These are phyloP conservation scores for Blastobotrys robertii DNA, from an alignment of 805 yeast genomes.

Conservation along the genomic window DNA sequence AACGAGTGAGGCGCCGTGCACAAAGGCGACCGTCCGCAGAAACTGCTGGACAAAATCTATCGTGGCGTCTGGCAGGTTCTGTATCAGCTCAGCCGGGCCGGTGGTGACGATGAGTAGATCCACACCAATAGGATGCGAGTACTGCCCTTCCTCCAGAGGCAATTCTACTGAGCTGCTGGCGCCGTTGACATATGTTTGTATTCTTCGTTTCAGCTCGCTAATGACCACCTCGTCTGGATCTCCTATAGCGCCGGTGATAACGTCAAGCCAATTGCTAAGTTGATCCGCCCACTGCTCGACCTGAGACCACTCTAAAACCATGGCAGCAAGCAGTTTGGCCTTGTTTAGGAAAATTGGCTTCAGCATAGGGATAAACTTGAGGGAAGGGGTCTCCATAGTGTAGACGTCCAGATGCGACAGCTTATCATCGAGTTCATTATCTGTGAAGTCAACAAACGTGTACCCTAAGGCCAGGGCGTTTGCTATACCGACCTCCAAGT, in stretches of 20 bases:
- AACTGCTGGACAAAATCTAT: conserved; percentile 24
- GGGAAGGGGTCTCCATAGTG: conserved; percentile 11
- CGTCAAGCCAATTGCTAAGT: conserved; percentile 13
- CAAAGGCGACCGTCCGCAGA: conserved; percentile 18
- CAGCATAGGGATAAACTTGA: conserved; percentile 3
- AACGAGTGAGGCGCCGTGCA: conserved; percentile 12
- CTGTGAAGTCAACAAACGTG: conserved; percentile 19
- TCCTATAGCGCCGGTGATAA: conserved; percentile 9
- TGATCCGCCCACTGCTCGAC: conserved; percentile 13
- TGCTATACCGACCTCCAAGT: conserved; percentile 3
- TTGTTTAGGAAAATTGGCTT: conserved; percentile 12
- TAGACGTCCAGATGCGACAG: conserved; percentile 15
- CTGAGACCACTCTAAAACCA: conserved; percentile 12
- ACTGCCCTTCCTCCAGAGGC: conserved; percentile 24
- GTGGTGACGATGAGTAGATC: conserved; percentile 18
- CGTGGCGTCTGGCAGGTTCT: conserved; percentile 14
- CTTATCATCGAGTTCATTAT: conserved; percentile 19
- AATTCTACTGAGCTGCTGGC: conserved; percentile 11
- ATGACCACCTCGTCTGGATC: conserved; percentile 4
- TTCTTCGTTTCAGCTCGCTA: conserved; percentile 5
- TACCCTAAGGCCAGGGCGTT: conserved; percentile 21
- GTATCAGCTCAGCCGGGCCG: conserved; percentile 12
- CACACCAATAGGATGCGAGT: conserved; percentile 21
- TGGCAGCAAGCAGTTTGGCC: conserved; percentile 5
- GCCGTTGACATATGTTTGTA: conserved; percentile 10